Evolutionary conservation across 2,329 filamentous ascomycete species (phyloP).

Genomic region (Trichophyton benhamiae): DNA sequence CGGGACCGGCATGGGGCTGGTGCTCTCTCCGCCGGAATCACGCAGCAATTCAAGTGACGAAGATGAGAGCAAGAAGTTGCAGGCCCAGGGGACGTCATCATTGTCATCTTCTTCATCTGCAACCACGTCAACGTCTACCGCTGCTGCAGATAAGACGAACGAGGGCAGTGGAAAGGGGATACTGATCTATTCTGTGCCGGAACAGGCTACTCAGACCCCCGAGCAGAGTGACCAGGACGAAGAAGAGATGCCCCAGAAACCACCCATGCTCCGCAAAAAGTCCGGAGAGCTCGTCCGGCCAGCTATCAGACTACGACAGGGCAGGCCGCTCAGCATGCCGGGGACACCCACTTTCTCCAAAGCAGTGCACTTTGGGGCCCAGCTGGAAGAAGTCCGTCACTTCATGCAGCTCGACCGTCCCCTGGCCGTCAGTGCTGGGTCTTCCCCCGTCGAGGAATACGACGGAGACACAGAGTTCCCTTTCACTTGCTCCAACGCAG

Average conservation of each 20-base stretch:
- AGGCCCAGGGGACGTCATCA: neutral
- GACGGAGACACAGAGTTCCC: slow-evolving; percentile 84
- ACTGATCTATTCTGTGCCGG: slow-evolving; percentile 8
- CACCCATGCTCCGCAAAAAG: slow-evolving; percentile 95
- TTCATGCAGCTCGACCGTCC: slow-evolving; percentile 90
- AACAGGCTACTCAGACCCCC: slow-evolving; percentile 23
- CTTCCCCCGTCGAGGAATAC: slow-evolving; percentile 79
- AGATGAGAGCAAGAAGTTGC: slow-evolving; percentile 41
- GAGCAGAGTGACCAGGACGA: slow-evolving; percentile 47
- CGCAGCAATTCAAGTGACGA: slow-evolving; percentile 71
- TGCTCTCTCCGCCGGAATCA: slow-evolving; percentile 87
- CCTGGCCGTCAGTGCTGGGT: slow-evolving; percentile 87
- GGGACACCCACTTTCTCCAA: slow-evolving; percentile 93
- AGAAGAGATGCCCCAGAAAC: slow-evolving; percentile 51
- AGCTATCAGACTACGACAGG: slow-evolving; percentile 65
- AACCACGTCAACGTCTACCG: too few relatives aligned
- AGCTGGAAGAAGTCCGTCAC: slow-evolving; percentile 89
- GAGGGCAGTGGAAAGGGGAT: neutral
- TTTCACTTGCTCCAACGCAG: slow-evolving; percentile 51
- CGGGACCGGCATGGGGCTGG: slow-evolving; percentile 53
- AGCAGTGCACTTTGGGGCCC: slow-evolving; percentile 95
- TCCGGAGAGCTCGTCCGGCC: slow-evolving; percentile 93
- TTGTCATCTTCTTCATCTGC: too few relatives aligned
- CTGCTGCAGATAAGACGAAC: neutral
- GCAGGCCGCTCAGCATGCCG: slow-evolving; percentile 89